Evolutionary conservation across 139 green algal species (phyloP).

Genomic region (Tetraselmis chui): DNA sequence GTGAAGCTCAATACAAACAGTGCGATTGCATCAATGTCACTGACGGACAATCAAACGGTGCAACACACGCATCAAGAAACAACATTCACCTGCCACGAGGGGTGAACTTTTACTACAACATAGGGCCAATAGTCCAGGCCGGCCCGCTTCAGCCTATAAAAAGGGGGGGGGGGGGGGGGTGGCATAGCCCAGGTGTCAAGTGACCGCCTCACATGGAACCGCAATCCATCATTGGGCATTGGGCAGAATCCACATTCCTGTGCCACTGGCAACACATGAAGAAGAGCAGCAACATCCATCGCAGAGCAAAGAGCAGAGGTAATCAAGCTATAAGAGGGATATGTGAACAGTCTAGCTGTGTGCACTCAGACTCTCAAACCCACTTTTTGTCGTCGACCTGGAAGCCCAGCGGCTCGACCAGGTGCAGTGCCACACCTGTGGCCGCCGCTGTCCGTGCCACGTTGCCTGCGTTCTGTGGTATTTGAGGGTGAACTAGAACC

Average conservation of each 20-base stretch:
- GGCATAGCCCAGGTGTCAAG: too few relatives aligned
- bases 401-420: slow-evolving; percentile 79
- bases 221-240: not conserved
- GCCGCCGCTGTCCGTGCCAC: slow-evolving; percentile 70
- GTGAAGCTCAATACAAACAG: not conserved
- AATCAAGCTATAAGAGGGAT: not conserved
- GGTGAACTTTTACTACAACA: slow-evolving; percentile 68
- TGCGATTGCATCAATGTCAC: not conserved
- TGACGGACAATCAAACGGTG: not conserved
- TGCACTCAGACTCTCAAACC: not conserved
- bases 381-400: slow-evolving; percentile 60
- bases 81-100: slow-evolving; percentile 39
- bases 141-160: slow-evolving; percentile 65
- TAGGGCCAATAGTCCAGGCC: slow-evolving; percentile 83
- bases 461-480: slow-evolving; percentile 50
- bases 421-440: slow-evolving; percentile 58
- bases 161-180: too few relatives aligned
- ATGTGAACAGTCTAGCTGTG: not conserved
- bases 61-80: not conserved
- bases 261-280: not conserved
- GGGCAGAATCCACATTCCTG: not conserved
- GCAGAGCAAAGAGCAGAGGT: not conserved
- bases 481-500: slow-evolving; percentile 69
- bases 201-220: not conserved
- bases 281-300: not conserved